Evolutionary conservation across 192 early-diverging fungal genomes (phyloP), one percentile per base, ranked within the genome.

Genomic region (Chytriomyces sp.): DNA sequence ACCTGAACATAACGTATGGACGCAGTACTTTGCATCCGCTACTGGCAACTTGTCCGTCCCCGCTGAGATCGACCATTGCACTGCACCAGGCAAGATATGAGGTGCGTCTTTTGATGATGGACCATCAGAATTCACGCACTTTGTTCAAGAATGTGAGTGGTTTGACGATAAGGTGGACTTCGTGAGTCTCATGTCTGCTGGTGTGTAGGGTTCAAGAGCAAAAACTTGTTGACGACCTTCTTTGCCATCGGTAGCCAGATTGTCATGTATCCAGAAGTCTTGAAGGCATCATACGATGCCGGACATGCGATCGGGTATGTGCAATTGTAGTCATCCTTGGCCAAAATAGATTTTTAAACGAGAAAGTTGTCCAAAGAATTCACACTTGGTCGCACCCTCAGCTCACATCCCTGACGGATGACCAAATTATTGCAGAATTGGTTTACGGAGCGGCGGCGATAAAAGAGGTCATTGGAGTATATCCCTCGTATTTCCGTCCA

Each of bases 161-260:
- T 49, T 49, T 49, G 44, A 14, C 44, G 44, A n/a, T n/a, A n/a
- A n/a, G n/a, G n/a, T n/a, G n/a, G n/a, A n/a, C n/a, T 49, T 1
- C 44, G 2, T 3, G 14, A n/a, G 44, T 49, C 44, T 49, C 22
- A n/a, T 49, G 1, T 49, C 44, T 22, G 17, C 22, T 19, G 3
- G 44, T 49, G 64, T 26, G 58, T 36, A 38, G 22, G 34, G 22
- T 62, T 72, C 37, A 55, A 65, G 44, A 49, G 14, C 17, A 68
- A 75, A n/a, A 57, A 77, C 41, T 60, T 89, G 52, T 89, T 88
- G 71, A 89, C 83, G 1, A 91, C 90, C 3, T 91, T 91, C 73
- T 91, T 88, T 70, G 83, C 91, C 22, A 79, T 82, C 41, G 90
- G 90, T 7, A 52, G 75, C 32, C 76, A 83, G 55, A 72, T 85